These are phyloP conservation scores for Setaria italica DNA, from an alignment of 202 grass and related monocot genomes.

Conservation along the genomic window DNA sequence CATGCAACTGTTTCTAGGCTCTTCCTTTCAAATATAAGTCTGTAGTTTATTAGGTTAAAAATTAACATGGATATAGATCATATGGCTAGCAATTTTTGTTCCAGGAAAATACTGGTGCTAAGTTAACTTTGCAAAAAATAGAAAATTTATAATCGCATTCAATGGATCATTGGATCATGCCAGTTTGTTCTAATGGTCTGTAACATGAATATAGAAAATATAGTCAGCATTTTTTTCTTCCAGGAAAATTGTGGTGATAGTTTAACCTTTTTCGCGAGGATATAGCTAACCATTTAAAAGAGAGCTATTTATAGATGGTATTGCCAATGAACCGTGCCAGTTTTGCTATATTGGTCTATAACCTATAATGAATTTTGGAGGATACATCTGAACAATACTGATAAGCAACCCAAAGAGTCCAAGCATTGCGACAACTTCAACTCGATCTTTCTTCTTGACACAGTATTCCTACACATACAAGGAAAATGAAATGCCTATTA, in stretches of 20 bases:
- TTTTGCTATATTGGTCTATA: constrained; percentile 14
- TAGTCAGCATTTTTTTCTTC: constrained; percentile 8
- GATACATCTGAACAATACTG: constrained; percentile 84
- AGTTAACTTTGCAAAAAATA: constrained; percentile 25
- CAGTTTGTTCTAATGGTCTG: background rate
- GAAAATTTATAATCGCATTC: background rate
- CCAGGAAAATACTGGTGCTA: constrained; percentile 16
- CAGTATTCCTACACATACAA: constrained; percentile 67
- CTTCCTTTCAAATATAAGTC: constrained; percentile 83
- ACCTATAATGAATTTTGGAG: constrained; percentile 30
- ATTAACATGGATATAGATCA: constrained; percentile 5
- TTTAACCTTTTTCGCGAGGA: constrained; percentile 1
- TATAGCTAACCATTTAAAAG: constrained; percentile 17
- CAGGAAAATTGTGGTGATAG: constrained; percentile 6
- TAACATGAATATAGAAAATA: background rate
- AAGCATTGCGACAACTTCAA: constrained; percentile 87
- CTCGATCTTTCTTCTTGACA: constrained; percentile 81
- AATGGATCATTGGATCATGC: constrained; percentile 18
- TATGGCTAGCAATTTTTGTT: constrained; percentile 1
- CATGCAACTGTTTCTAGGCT: constrained; percentile 72
- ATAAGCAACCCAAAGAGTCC: constrained; percentile 71
- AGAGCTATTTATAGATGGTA: constrained; percentile 8
- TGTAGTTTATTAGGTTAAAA: constrained; percentile 49
- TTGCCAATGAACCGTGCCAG: constrained; percentile 5
- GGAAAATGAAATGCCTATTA: constrained; percentile 29